A percentile compares a stretch with the other conserved stretches of the same genome.
Conservation (phyloP, 768 basidiomycete species). For the Rhodotorula graminis region DNA sequence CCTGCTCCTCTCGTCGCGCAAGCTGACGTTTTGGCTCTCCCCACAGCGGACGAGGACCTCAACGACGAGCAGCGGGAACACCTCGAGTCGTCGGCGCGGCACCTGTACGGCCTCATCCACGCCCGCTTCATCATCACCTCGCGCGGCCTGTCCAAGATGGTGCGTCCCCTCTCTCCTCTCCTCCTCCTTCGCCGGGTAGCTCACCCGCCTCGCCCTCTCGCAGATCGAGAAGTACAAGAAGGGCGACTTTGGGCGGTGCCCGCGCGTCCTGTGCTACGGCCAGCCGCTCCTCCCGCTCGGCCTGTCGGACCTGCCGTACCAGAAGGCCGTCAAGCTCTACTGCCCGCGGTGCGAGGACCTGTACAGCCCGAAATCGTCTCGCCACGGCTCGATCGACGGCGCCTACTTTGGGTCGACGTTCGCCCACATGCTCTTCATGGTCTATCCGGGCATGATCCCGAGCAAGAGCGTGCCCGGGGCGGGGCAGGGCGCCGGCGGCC, state of each 20-base stretch:
- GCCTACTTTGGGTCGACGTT: slow-evolving; percentile 99
- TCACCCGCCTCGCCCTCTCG: neutral
- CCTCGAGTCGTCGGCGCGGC: slow-evolving; percentile 84
- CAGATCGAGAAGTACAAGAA: slow-evolving; percentile 92
- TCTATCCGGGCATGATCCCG: slow-evolving; percentile 88
- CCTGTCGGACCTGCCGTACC: slow-evolving; percentile 92
- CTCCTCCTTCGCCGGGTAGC: neutral
- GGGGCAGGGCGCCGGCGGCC: slow-evolving; percentile 43
- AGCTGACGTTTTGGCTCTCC: neutral
- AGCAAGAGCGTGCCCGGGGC: slow-evolving; percentile 57
- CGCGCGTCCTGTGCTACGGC: slow-evolving; percentile 87
- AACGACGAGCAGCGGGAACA: slow-evolving; percentile 88
- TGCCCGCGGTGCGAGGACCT: slow-evolving; percentile 98
- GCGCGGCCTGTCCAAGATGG: slow-evolving; percentile 92
- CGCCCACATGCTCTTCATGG: slow-evolving; percentile 93
- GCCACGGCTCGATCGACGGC: slow-evolving; percentile 95
- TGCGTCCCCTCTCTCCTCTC: slow-evolving; percentile 46
- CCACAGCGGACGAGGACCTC: slow-evolving; percentile 67
- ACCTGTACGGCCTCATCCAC: slow-evolving; percentile 93
- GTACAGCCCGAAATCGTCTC: slow-evolving; percentile 92
- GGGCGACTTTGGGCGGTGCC: slow-evolving; percentile 96
- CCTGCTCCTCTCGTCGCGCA: neutral
- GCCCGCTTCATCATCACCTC: slow-evolving; percentile 95
- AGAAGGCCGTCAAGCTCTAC: slow-evolving; percentile 97
- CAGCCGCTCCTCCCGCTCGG: slow-evolving; percentile 96